Evolutionary conservation across 345 rosid species (phyloP), one percentile per base, ranked within the genome.

Genomic region (Moricandia arvensis): DNA sequence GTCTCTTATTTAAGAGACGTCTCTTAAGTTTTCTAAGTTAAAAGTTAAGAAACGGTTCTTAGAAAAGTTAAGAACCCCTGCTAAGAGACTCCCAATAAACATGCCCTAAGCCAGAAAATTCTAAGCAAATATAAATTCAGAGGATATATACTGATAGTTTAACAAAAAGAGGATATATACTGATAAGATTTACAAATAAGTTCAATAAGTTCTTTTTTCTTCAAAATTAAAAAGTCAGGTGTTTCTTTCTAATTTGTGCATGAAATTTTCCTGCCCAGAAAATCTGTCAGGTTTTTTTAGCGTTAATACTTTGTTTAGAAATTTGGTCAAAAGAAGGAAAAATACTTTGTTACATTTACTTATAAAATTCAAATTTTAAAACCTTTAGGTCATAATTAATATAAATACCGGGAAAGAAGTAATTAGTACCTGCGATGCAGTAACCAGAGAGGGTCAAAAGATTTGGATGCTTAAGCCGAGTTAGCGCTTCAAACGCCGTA

Each of bases 381-480:
- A 57, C 7, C 59, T 34, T 69, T 21, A 24, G 3, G 53, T 41
- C 4, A 43, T 9, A 43, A 30, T 1, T 18, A 21, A 3, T n/a
- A 27, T n/a, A 21, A 0, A 2, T 17, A 47, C n/a, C 0, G 2
- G 34, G 17, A 7, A 66, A 12, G 24, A 45, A 34, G 18, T 60
- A 49, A 68, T 21, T 21, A 58, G 55, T 68, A 91, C 98, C 98
- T 83, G 97, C 98, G 62, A 94, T 90, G 81, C 98, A 94, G 82
- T 89, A 94, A 71, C 98, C 98, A 66, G 89, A 78, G 74, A 91
- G 86, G n/a, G 93, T 85, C 57, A 91, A 62, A 35, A 94, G 88
- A 66, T 90, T 94, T 1, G 93, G 97, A 79, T 94, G 98, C 66
- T 91, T 87, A 53, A 90, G 91, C 85, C 86, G 82, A 11, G 95